Percentiles rank a stretch among this genome's conserved stretches.
Evolutionary conservation across 106 monocot species (phyloP).

Genomic region (Hemerocallis citrina): DNA sequence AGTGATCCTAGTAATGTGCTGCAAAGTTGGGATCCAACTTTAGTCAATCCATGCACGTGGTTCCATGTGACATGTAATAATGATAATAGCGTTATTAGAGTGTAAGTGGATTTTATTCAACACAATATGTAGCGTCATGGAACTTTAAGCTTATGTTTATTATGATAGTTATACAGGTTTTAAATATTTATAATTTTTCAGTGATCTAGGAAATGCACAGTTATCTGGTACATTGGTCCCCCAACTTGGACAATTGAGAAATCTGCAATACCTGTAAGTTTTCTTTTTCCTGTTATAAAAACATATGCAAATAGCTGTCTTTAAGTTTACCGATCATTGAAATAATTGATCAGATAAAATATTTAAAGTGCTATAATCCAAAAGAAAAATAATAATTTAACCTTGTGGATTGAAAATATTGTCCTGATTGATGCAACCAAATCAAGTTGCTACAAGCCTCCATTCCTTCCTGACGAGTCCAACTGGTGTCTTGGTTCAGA

Average conservation of each 20-base stretch:
- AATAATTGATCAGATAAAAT: no score
- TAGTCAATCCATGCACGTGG: conserved; percentile 88
- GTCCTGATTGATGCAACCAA: no score
- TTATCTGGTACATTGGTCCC: conserved; percentile 58
- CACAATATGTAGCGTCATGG: not conserved
- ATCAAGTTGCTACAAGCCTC: no score
- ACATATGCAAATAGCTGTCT: no score
- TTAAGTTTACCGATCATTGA: no score
- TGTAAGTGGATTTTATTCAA: conserved; percentile 32
- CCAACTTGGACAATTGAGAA: conserved; percentile 48
- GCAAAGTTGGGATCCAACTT: conserved; percentile 75
- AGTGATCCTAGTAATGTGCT: conserved; percentile 60
- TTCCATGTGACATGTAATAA: conserved; percentile 72
- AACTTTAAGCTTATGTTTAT: not conserved
- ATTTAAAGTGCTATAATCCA: no score
- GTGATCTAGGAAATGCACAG: conserved; percentile 70
- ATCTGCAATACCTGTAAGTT: conserved; percentile 66
- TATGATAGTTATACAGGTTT: not conserved
- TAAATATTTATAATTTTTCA: conserved; percentile 18
- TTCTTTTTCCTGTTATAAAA: not conserved
- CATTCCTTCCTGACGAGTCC: no score
- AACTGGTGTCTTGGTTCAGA: no score
- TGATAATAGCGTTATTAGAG: conserved; percentile 71
- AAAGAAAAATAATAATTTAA: no score
- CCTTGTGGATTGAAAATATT: no score